phyloP scores from a whole-genome alignment of 176 grass and related monocot genomes.

The Pontederia paniculata region DNA sequence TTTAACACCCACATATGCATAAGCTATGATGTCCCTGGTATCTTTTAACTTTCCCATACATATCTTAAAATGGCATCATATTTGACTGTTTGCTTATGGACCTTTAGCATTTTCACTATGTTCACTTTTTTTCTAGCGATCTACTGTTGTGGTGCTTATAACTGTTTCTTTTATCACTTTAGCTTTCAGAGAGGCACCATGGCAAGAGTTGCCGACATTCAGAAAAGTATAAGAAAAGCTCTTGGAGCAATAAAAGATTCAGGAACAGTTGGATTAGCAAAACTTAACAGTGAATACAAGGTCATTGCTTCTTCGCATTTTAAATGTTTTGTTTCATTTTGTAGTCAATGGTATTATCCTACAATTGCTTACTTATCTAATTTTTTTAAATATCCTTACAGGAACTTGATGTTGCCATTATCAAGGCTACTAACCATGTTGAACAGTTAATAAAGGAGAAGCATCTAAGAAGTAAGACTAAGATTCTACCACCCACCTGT shows the following conservation, averaged over 20 bases:
- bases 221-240: constrained; percentile 22
- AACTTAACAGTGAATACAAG: constrained; percentile 25
- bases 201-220: constrained; percentile 11
- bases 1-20: no score
- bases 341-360: background rate
- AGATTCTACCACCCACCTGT: background rate
- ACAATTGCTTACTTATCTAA: background rate
- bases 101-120: no score
- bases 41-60: no score
- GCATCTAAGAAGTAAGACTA: constrained; percentile 14
- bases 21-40: no score
- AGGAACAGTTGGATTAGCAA: constrained; percentile 18
- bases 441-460: constrained; percentile 20
- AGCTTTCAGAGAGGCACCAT: constrained; percentile 5
- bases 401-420: constrained; percentile 17
- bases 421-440: constrained; percentile 25
- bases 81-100: no score
- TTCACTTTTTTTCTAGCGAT: no score
- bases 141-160: no score
- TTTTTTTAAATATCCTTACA: background rate
- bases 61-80: no score
- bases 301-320: background rate
- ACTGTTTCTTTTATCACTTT: no score
- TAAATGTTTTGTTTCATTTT: background rate
- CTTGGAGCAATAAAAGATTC: constrained; percentile 21